A percentile compares a stretch with the other conserved stretches of the same genome.
phyloP scores from a whole-genome alignment of 1,139 yeast genomes.

The Groenewaldozyma auringiensis region DNA sequence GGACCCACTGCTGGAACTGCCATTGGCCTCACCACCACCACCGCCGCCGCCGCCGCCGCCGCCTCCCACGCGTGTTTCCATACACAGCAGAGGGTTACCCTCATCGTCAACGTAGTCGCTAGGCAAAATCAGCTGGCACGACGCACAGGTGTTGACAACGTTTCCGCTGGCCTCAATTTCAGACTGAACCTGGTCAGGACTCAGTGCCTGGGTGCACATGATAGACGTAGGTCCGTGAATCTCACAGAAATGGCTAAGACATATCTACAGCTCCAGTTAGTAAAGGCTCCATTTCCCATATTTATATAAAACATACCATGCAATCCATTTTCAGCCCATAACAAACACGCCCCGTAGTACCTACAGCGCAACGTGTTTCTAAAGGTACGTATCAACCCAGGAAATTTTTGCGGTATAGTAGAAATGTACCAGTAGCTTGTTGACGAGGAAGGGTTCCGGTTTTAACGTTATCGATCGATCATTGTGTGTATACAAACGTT shows the following conservation, averaged over 20 bases:
- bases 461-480: too few relatives aligned
- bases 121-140: constrained; percentile 23
- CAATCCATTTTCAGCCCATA: constrained; percentile 4
- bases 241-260: constrained; percentile 79
- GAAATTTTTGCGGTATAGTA: too few relatives aligned
- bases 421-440: too few relatives aligned
- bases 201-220: constrained; percentile 58
- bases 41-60: neutral
- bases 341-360: too few relatives aligned
- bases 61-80: constrained; percentile 9
- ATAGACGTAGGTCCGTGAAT: constrained; percentile 75
- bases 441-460: too few relatives aligned
- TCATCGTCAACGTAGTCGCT: neutral
- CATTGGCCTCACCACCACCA: constrained; percentile 4
- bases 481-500: too few relatives aligned
- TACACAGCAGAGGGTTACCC: constrained; percentile 5
- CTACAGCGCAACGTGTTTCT: too few relatives aligned
- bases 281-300: neutral
- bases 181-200: constrained; percentile 15
- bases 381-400: too few relatives aligned
- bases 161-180: constrained; percentile 20
- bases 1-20: neutral
- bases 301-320: constrained; percentile 7
- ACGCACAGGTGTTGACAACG: constrained; percentile 19
- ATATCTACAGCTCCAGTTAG: constrained; percentile 35